phyloP scores from a whole-genome alignment of 148 eudicot genomes.

The Oxyria digyna region DNA sequence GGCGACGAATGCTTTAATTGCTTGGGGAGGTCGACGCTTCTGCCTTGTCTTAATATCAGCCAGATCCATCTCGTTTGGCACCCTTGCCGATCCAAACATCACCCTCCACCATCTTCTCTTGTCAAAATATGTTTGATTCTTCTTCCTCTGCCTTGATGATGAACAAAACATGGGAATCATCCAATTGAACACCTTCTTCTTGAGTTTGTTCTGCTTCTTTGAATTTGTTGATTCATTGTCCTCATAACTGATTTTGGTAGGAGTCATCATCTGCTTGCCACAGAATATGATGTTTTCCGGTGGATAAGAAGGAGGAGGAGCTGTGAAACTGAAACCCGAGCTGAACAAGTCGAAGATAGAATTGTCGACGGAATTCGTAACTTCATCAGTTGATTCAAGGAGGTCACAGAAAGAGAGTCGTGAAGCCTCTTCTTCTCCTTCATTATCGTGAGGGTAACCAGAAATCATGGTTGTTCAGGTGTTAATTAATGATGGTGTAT shows the following conservation, averaged over 20 bases:
- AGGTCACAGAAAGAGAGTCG: conserved; percentile 4
- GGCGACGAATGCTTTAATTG: neutral
- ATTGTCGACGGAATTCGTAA: neutral
- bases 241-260: neutral
- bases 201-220: neutral
- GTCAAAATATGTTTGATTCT: no score
- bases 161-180: neutral
- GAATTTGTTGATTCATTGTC: neutral
- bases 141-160: neutral
- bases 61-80: neutral
- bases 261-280: neutral
- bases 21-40: neutral
- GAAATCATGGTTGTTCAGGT: neutral
- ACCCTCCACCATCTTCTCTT: neutral
- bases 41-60: conserved; percentile 3
- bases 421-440: neutral
- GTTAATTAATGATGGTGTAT: neutral
- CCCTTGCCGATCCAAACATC: neutral
- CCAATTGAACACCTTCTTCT: conserved; percentile 4
- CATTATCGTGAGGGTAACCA: neutral
- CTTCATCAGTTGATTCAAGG: neutral
- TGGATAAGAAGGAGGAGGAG: neutral
- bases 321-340: neutral
- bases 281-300: neutral
- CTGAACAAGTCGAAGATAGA: neutral